Evolutionary conservation across 108 stramenopile genomes (phyloP).

Genomic region (Stephanodiscus triporus): DNA sequence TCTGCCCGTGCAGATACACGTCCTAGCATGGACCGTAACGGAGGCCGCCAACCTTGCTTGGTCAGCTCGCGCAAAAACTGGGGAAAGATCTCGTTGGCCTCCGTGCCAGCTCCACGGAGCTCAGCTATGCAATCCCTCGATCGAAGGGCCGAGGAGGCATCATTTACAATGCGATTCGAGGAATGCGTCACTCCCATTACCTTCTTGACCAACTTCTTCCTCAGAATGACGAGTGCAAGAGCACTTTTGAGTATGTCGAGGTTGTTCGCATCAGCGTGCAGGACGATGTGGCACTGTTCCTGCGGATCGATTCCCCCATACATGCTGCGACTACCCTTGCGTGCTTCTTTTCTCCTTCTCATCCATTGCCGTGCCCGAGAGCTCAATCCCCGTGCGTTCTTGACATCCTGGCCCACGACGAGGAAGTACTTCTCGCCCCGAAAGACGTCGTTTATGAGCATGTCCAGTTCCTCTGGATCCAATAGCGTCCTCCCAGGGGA

Average conservation of each 20-base stretch:
- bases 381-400: conserved; percentile 52
- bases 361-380: conserved; percentile 49
- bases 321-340: conserved; percentile 5
- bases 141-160: conserved; percentile 34
- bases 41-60: conserved; percentile 65
- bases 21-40: conserved; percentile 79
- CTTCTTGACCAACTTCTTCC: conserved; percentile 59
- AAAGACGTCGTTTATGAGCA: conserved; percentile 65
- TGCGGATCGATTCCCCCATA: conserved; percentile 46
- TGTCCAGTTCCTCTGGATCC: conserved; percentile 61
- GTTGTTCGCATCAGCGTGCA: conserved; percentile 80
- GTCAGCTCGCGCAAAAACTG: conserved; percentile 62
- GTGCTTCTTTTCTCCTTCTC: conserved; percentile 19
- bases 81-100: conserved; percentile 61
- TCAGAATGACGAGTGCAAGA: conserved; percentile 64
- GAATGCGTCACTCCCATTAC: conserved; percentile 5
- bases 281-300: conserved; percentile 80
- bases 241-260: conserved; percentile 79
- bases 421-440: conserved; percentile 68
- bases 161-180: conserved; percentile 6
- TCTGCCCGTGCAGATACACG: conserved; percentile 70
- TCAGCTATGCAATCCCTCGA: conserved; percentile 64
- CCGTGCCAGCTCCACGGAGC: conserved; percentile 50
- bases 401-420: conserved; percentile 74
- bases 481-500: conserved; percentile 71